Base-by-base conservation (phyloP, 345 rosid genomes). In the Xanthoceras sorbifolium region DNA sequence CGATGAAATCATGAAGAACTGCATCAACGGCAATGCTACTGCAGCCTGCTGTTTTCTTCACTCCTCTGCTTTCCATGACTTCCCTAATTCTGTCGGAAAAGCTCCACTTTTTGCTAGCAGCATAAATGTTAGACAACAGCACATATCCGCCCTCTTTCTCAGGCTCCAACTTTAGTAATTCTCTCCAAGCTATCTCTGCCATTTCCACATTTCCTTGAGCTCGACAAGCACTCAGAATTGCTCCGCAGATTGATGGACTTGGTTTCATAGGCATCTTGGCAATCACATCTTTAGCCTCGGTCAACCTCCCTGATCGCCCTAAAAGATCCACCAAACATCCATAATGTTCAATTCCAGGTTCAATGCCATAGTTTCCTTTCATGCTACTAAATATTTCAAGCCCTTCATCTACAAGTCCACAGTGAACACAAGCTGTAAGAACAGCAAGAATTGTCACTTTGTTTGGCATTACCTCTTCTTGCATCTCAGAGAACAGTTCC, bases 251-350 rank as follows among this genome's bases (percentile, higher is more conserved):
- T 26, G 92, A 75, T 71, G 65, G 78, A 73, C 84, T 84, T 18
- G 92, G 86, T 80, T 78, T 81, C 79, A 82, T 64, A 17, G 90
- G 88, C 92, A 87, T 88, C 84, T 65, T 83, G 18, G 72, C 76
- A n/a, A 77, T 77, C 71, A 84, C 74, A 25, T 82, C 80, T 66
- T 72, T 79, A 3, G 94, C 92, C 77, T 88, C 85, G 4, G 77
- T 38, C 23, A 87, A 85, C 76, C 87, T 83, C 64, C 94, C 90
- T 31, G 86, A 78, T 64, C 89, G 85, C 25, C 88, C 81, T 14
- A 90, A 67, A 32, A 87, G 48, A 79, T 90, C 89, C n/a, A 88
- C 87, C 73, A 88, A 79, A 71, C 88, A 85, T 55, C 92, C 88
- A 57, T 76, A 87, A 66, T 90, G 94, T 76, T 88, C 90, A 2